Evolutionary conservation across 169 alveolate genomes (phyloP), one percentile per base, ranked within the genome.

Genomic region (Plasmodium cynomolgi): DNA sequence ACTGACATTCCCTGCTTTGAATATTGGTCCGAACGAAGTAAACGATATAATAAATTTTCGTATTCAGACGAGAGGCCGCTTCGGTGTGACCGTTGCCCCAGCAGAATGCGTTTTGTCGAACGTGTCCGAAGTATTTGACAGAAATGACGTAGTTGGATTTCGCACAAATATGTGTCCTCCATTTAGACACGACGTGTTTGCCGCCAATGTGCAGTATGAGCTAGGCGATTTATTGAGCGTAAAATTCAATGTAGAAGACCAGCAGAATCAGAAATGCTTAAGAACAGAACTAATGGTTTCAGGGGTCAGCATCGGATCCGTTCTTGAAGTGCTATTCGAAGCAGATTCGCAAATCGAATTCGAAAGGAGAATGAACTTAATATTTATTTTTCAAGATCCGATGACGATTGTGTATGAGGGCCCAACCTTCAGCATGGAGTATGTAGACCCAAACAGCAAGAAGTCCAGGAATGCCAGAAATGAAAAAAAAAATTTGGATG

Each of bases 71-170:
- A 93, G 96, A 23, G 98, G 98, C 7, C 96, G 98, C 17, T 98
- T 98, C 93, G 99, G 99, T n/a, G 97, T 98, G 33, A 98, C 99
- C 0, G 99, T 98, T 3, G 98, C 99, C 1, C 99, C 99, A 0
- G 98, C 99, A 15, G 98, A 97, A 84, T 97, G 98, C 68, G 96
- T 98, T 54, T 91, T 97, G 74, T 96, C 98, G 44, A 91, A 98
- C 6, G 96, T 97, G 26, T 95, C 96, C 15, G 99, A 97, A 68
- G 97, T 98, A 29, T 98, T 98, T 79, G 98, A 97, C 79, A 92
- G 99, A 56, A 98, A 98, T 93, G 99, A 98, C 81, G 99, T 97
- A 17, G 99, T 98, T n/a, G 99, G 98, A 33, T 97, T 98, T 90
- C 84, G 97, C 74, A 96, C 98, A 39, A 68, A 94, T 74, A 83